These are phyloP conservation scores for Adansonia madagascariensis DNA, from an alignment of 441 rosid genomes.

Conservation along the genomic window DNA sequence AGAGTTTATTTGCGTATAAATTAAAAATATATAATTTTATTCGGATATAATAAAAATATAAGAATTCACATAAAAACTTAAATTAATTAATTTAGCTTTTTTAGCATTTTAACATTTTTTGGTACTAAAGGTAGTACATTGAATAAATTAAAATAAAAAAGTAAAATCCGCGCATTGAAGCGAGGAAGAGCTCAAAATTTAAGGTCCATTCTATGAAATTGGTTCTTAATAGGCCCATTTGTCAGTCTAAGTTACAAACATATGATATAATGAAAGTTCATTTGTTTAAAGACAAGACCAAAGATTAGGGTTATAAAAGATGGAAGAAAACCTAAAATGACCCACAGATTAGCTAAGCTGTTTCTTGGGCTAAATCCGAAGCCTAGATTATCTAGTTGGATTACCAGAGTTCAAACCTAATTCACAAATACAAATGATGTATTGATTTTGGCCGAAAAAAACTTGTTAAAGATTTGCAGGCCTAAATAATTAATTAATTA, in stretches of 20 bases:
- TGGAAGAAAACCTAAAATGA: background rate
- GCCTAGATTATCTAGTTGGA: background rate
- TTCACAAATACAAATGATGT: background rate
- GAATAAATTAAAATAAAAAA: too few species aligned
- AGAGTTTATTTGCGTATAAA: too few species aligned
- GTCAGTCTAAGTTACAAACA: background rate
- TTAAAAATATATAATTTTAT: too few species aligned
- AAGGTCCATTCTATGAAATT: background rate
- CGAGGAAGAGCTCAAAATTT: background rate
- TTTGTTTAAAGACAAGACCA: too few species aligned
- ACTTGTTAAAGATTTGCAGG: too few species aligned
- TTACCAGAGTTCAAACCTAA: background rate
- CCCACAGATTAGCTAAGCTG: background rate
- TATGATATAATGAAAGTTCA: background rate
- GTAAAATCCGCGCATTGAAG: background rate
- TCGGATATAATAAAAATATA: too few species aligned
- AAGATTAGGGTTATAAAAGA: background rate
- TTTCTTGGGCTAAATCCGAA: background rate
- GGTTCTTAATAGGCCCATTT: background rate
- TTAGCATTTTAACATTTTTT: too few species aligned
- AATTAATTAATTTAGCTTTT: too few species aligned
- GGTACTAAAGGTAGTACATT: too few species aligned
- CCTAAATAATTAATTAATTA: too few species aligned
- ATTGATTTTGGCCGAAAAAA: too few species aligned
- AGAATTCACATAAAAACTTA: too few species aligned